Evolutionary conservation across 176 grass and related monocot species (phyloP), one percentile per base, ranked within the genome.

Genomic region (Phoenix dactylifera): DNA sequence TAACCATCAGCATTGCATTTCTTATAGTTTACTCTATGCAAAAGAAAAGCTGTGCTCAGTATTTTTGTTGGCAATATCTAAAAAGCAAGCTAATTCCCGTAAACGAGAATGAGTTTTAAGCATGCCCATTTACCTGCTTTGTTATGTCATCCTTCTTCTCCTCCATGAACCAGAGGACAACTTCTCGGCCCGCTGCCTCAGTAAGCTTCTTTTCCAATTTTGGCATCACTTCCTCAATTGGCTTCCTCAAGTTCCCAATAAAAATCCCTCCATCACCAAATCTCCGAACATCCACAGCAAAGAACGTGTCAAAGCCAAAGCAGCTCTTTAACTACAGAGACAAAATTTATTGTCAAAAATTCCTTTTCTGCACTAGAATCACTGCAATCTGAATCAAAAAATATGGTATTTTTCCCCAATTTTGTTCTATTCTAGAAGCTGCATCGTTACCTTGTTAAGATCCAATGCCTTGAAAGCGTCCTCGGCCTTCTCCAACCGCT

Each of bases 131-230:
- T 60, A 86, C 88, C 92, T 97, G 86, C 65, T 97, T 97, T 1
- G 80, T 90, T 66, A 97, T 76, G 71, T 91, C 81, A 24, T 78
- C 84, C 48, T 26, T 78, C 71, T 64, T 77, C 79, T 97, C 83
- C 74, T 97, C 92, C 83, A 97, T 91, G 76, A 97, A 97, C 92
- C 92, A 97, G 3, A 97, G 78, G n/a, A 85, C 82, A n/a, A 97
- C 87, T 26, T 97, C 92, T 7, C 83, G 76, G 3, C 84, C 83
- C 2, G 92, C 87, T 3, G 81, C 84, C 75, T 91, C 92, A 1
- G 87, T 69, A 44, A 97, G 85, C 86, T 91, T 97, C 77, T 97
- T 88, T 69, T 97, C 78, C 65, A 97, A 74, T 72, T 78, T 91
- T 0, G 87, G 87, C 58, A 72, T 71, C 35, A 88, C 87, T 71